phyloP scores from a whole-genome alignment of 352 stramenopile genomes.

The Globisporangium uncinulatum region DNA sequence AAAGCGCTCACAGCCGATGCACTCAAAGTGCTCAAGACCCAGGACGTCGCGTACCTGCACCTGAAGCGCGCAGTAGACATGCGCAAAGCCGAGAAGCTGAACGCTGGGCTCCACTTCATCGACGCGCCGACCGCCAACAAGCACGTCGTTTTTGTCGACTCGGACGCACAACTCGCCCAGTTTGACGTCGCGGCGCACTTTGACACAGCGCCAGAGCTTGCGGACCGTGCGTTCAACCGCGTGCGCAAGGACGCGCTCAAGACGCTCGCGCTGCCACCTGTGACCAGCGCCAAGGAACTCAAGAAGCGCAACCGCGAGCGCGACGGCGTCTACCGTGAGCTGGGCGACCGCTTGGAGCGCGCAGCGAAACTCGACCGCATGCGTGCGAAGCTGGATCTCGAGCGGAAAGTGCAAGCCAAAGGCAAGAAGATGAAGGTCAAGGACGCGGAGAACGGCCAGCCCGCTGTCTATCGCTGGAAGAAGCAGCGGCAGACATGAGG shows the following conservation, averaged over 20 bases:
- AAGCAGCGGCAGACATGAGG: constrained; percentile 80
- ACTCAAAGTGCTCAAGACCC: constrained; percentile 92
- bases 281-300: constrained; percentile 29
- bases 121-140: constrained; percentile 77
- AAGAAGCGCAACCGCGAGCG: constrained; percentile 58
- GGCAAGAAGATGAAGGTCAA: constrained; percentile 82
- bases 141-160: constrained; percentile 95
- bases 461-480: constrained; percentile 87
- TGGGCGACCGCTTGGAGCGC: constrained; percentile 61
- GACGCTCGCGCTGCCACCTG: constrained; percentile 28
- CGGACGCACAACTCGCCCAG: constrained; percentile 49
- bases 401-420: constrained; percentile 81
- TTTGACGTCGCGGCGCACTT: constrained; percentile 94
- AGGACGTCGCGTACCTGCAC: constrained; percentile 95
- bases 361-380: constrained; percentile 67
- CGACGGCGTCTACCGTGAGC: constrained; percentile 58
- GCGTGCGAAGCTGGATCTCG: constrained; percentile 69
- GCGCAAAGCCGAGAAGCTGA: constrained; percentile 77
- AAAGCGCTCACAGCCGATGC: constrained; percentile 68
- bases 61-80: constrained; percentile 81
- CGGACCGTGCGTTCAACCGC: constrained; percentile 68
- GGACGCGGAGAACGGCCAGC: constrained; percentile 50
- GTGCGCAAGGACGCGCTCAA: constrained; percentile 53
- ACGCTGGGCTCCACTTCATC: constrained; percentile 70
- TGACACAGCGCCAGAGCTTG: constrained; percentile 74